phyloP scores from a whole-genome alignment of 1,284 basidiomycete species.

The Sparassis latifolia region DNA sequence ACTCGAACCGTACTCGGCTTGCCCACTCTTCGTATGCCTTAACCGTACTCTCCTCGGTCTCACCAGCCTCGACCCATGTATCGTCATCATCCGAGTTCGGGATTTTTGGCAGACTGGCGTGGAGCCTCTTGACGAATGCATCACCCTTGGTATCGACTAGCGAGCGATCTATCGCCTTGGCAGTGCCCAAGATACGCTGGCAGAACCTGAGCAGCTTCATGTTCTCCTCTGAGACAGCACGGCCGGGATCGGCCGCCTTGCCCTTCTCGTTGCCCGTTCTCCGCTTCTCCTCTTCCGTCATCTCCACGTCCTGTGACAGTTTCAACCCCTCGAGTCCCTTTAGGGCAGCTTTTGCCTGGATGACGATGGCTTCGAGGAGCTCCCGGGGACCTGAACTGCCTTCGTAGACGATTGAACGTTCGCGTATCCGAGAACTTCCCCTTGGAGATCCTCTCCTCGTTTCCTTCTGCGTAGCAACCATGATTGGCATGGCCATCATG shows the following conservation, averaged over 20 bases:
- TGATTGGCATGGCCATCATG: conserved; percentile 95
- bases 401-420: conserved; percentile 81
- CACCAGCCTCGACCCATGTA: conserved; percentile 39
- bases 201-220: conserved; percentile 64
- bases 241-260: conserved; percentile 48
- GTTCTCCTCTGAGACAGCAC: conserved; percentile 56
- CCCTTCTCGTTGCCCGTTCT: conserved; percentile 59
- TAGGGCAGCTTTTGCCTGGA: conserved; percentile 83
- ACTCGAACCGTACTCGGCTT: conserved; percentile 73
- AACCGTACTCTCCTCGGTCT: conserved; percentile 59
- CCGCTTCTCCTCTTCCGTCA: conserved; percentile 80
- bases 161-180: conserved; percentile 77
- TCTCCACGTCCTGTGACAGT: conserved; percentile 34
- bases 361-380: conserved; percentile 80
- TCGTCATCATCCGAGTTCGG: conserved; percentile 35
- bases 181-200: conserved; percentile 72
- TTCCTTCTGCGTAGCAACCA: conserved; percentile 62
- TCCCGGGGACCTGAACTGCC: conserved; percentile 85
- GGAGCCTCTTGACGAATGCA: conserved; percentile 73
- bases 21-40: conserved; percentile 82
- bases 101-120: conserved; percentile 68
- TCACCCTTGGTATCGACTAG: conserved; percentile 82
- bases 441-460: conserved; percentile 15
- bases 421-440: conserved; percentile 47
- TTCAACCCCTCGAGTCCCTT: conserved; percentile 73